phyloP scores from a whole-genome alignment of 2,329 filamentous ascomycete species.

The Coniella lustricola region DNA sequence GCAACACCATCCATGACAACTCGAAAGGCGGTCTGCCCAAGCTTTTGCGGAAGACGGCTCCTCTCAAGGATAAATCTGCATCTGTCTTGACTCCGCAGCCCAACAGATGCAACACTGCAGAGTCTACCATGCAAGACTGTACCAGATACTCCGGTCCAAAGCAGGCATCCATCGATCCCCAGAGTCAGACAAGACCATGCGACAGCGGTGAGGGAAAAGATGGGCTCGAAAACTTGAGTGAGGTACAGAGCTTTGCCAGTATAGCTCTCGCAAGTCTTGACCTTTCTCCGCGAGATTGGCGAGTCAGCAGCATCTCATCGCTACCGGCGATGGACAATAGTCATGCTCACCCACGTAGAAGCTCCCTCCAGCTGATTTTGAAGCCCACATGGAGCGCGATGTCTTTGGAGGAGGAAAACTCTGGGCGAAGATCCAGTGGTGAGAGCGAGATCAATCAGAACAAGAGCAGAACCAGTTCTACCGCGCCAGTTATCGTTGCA shows the following conservation, averaged over 20 bases:
- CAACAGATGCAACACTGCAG: no score
- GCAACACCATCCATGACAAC: no score
- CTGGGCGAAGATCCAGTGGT: no score
- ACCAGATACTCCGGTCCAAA: no score
- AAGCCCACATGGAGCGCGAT: not conserved
- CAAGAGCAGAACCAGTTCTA: not conserved
- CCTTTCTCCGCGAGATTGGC: not conserved
- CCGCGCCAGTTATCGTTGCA: slow-evolving; percentile 5
- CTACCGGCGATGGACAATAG: not conserved
- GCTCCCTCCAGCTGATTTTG: not conserved
- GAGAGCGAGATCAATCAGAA: not conserved
- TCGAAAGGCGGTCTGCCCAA: no score
- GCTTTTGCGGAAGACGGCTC: no score
- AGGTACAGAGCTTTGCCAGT: not conserved
- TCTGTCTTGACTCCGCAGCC: no score
- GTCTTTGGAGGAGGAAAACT: not conserved
- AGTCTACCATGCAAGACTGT: no score
- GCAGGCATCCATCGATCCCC: not conserved
- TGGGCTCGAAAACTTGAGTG: no score
- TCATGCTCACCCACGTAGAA: not conserved
- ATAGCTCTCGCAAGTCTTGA: not conserved
- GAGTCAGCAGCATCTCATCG: not conserved
- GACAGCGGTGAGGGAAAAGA: not conserved
- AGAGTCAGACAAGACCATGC: not conserved
- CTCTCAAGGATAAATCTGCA: no score